Evolutionary conservation across 768 basidiomycete genomes (phyloP).

Genomic region (Zangia roseola): DNA sequence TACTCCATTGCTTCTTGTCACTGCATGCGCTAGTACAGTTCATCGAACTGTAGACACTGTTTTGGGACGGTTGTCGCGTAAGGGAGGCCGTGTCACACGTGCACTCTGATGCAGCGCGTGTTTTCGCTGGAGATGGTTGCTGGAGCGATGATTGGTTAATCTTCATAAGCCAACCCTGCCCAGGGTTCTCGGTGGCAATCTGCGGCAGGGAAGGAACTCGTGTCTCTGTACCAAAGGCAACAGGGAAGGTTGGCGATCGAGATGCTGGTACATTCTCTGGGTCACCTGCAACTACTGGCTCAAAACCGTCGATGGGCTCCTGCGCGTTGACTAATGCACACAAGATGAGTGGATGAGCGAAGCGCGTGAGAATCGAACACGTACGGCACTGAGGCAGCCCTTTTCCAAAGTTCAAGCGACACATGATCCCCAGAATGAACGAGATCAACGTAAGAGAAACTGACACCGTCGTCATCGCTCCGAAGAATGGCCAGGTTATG

Average conservation of each 20-base stretch:
- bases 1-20: slow-evolving; percentile 27
- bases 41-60: slow-evolving; percentile 4
- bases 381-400: slow-evolving; percentile 66
- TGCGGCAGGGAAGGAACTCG: slow-evolving; percentile 39
- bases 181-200: slow-evolving; percentile 34
- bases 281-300: slow-evolving; percentile 31
- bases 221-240: slow-evolving; percentile 31
- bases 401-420: slow-evolving; percentile 75
- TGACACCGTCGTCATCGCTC: slow-evolving; percentile 56
- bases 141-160: slow-evolving; percentile 1
- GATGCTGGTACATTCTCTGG: slow-evolving; percentile 59
- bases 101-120: slow-evolving; percentile 27
- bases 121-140: slow-evolving; percentile 36
- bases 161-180: slow-evolving; percentile 14
- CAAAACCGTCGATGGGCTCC: slow-evolving; percentile 48
- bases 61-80: slow-evolving; percentile 2
- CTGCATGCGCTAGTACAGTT: slow-evolving; percentile 6
- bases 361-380: slow-evolving; percentile 23
- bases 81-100: slow-evolving; percentile 32
- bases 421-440: slow-evolving; percentile 62
- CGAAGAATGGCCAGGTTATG: slow-evolving; percentile 72
- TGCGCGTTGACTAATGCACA: slow-evolving; percentile 49
- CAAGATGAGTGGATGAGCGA: slow-evolving; percentile 1
- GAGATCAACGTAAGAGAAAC: slow-evolving; percentile 54
- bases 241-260: slow-evolving; percentile 59